Percentiles rank a stretch among this genome's conserved stretches.
phyloP scores from a whole-genome alignment of 2,329 filamentous ascomycete genomes.

The Laburnicola sp. region DNA sequence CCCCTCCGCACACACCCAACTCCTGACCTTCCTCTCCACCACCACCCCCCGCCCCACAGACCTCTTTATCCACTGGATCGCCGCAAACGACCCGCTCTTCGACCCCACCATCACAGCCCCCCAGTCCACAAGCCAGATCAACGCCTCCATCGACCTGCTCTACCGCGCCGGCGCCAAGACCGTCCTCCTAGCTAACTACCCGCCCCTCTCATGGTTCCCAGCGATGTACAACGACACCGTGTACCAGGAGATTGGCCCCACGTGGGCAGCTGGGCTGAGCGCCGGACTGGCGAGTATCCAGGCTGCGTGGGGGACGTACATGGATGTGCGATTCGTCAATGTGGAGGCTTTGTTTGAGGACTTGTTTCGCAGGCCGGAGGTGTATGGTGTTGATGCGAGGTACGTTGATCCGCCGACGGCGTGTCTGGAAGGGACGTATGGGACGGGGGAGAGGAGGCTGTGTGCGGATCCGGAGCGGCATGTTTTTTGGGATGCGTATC shows the following conservation, averaged over 20 bases:
- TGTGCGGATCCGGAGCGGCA: conserved; percentile 3
- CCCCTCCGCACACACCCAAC: not conserved
- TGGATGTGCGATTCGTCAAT: not conserved
- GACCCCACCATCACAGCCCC: not conserved
- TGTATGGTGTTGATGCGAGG: not conserved
- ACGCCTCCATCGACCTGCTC: not conserved
- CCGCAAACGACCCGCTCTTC: not conserved
- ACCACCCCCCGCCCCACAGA: not conserved
- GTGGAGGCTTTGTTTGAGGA: not conserved
- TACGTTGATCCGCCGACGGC: not conserved
- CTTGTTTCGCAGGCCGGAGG: not conserved
- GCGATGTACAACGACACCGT: not conserved
- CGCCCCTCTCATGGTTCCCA: not conserved
- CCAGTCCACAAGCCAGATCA: not conserved
- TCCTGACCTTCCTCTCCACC: not conserved
- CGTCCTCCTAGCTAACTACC: not conserved
- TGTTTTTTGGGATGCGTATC: not conserved
- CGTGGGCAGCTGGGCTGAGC: not conserved
- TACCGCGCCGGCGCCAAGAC: not conserved
- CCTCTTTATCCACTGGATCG: not conserved
- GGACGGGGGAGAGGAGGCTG: conserved; percentile 10
- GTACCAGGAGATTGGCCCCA: not conserved
- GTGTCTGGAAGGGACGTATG: conserved; percentile 13
- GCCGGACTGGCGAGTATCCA: not conserved
- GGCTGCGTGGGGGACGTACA: not conserved